Evolutionary conservation across 345 rosid species (phyloP).

Genomic region (Punica granatum): DNA sequence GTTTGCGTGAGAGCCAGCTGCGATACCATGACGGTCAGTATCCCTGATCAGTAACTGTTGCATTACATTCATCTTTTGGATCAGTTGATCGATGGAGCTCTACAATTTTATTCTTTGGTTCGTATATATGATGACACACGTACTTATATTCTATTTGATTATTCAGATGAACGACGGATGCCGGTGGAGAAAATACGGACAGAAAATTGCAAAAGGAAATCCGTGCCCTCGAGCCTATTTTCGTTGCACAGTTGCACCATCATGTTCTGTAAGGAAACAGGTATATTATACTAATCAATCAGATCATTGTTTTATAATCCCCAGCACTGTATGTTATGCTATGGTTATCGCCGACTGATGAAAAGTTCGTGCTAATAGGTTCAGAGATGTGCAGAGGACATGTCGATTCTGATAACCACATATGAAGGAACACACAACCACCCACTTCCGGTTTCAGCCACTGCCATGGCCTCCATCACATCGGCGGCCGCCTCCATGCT

Average conservation of each 20-base stretch:
- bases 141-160: background rate
- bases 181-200: slow-evolving; percentile 98
- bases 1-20: slow-evolving; percentile 88
- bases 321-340: background rate
- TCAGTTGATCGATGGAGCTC: no score
- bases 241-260: slow-evolving; percentile 76
- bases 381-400: slow-evolving; percentile 81
- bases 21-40: slow-evolving; percentile 73
- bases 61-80: no score
- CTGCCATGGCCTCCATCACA: slow-evolving; percentile 91
- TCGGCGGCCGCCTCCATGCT: slow-evolving; percentile 91
- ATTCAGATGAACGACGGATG: slow-evolving; percentile 87
- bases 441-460: slow-evolving; percentile 77
- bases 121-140: background rate
- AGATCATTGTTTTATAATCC: no score
- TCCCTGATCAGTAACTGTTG: no score
- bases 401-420: slow-evolving; percentile 76
- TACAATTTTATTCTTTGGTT: no score
- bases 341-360: no score
- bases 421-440: slow-evolving; percentile 96
- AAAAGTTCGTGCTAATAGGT: slow-evolving; percentile 30
- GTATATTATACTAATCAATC: no score
- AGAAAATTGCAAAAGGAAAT: slow-evolving; percentile 84
- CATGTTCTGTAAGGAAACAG: slow-evolving; percentile 93
- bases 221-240: slow-evolving; percentile 97